phyloP scores from a whole-genome alignment of 1,284 basidiomycete species.

The Naganishia albida region DNA sequence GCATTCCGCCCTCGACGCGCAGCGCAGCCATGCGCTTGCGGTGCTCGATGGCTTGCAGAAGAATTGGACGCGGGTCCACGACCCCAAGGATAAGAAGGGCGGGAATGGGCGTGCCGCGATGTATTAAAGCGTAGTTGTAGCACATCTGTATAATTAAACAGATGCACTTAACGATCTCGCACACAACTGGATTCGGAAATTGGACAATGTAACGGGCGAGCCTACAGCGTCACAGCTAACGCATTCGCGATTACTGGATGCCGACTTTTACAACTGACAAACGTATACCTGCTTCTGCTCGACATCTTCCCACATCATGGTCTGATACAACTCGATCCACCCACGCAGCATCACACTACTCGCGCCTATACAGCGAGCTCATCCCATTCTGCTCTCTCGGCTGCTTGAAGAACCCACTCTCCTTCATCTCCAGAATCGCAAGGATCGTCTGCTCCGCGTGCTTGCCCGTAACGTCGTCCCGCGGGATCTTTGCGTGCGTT shows the following conservation, averaged over 20 bases:
- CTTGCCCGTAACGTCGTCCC: slow-evolving; percentile 25
- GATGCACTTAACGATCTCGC: no score
- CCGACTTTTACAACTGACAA: no score
- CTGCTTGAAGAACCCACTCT: slow-evolving; percentile 5
- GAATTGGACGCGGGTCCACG: slow-evolving; percentile 26
- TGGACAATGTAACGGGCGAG: no score
- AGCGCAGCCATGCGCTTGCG: neutral
- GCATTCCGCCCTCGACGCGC: neutral
- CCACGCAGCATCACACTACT: neutral
- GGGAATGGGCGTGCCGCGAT: neutral
- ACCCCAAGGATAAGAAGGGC: slow-evolving; percentile 18
- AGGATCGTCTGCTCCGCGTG: slow-evolving; percentile 2
- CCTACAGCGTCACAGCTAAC: no score
- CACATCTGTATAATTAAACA: no score
- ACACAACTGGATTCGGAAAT: no score
- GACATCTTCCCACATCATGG: no score
- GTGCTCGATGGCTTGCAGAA: slow-evolving; percentile 1
- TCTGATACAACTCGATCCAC: no score
- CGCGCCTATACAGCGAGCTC: neutral
- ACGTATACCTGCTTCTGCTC: no score
- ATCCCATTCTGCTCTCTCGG: no score
- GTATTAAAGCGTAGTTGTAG: neutral
- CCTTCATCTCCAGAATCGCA: slow-evolving; percentile 11
- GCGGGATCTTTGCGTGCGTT: slow-evolving; percentile 3
- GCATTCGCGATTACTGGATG: no score